Conservation (phyloP, 495 filamentous ascomycete genomes). For the Penicillium verhagenii region DNA sequence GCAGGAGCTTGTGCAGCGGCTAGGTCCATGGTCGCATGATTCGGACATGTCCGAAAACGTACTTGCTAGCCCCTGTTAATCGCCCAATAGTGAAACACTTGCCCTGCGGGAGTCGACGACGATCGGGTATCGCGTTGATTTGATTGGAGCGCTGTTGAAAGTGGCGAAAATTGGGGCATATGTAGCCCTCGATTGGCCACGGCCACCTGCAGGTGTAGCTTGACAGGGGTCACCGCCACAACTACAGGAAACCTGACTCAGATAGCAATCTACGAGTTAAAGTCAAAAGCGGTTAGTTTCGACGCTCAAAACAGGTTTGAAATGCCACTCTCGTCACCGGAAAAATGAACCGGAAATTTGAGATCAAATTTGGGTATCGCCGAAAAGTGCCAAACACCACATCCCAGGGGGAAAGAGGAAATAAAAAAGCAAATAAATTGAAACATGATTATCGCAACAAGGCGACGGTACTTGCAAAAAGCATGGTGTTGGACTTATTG, state of each 20-base stretch:
- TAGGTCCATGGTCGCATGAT: slow-evolving; percentile 16
- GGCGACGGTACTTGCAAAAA: slow-evolving; percentile 36
- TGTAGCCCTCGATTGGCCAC: slow-evolving; percentile 15
- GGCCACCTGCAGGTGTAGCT: slow-evolving; percentile 24
- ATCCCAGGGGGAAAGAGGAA: slow-evolving; percentile 14
- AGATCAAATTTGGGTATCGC: slow-evolving; percentile 34
- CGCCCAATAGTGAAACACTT: slow-evolving; percentile 9
- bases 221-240: slow-evolving; percentile 23
- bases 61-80: slow-evolving; percentile 9
- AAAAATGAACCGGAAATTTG: slow-evolving; percentile 14
- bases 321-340: slow-evolving; percentile 12
- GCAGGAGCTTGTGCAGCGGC: slow-evolving; percentile 11
- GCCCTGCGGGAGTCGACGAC: slow-evolving; percentile 3
- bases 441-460: slow-evolving; percentile 28
- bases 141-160: slow-evolving; percentile 20
- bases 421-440: slow-evolving; percentile 12
- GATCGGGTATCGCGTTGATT: slow-evolving; percentile 2
- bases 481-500: slow-evolving; percentile 39
- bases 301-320: slow-evolving; percentile 25
- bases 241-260: slow-evolving; percentile 73
- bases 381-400: slow-evolving; percentile 21
- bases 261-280: slow-evolving; percentile 60
- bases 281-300: slow-evolving; percentile 41
- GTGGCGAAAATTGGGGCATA: slow-evolving; percentile 10
- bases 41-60: slow-evolving; percentile 4